Evolutionary conservation across 2,329 filamentous ascomycete species (phyloP).

Genomic region (Hypomyces perniciosus): DNA sequence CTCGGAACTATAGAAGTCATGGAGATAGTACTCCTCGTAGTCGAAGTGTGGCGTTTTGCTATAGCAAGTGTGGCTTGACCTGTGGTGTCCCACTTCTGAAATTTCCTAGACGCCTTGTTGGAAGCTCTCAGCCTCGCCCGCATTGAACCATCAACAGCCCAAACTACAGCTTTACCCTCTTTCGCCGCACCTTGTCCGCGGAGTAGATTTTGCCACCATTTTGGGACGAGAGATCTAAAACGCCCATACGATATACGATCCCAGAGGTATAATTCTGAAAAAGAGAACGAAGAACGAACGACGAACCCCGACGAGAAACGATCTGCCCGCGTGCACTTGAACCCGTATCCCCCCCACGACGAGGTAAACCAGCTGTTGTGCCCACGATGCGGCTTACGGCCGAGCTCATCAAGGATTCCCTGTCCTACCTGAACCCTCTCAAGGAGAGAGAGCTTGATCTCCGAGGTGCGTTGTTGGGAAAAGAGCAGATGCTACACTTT

Average conservation of each 20-base stretch:
- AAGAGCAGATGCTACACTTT: slow-evolving; percentile 94
- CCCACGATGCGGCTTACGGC: slow-evolving; percentile 83
- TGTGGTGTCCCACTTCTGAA: slow-evolving; percentile 15
- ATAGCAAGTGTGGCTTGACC: slow-evolving; percentile 11
- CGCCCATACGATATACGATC: too few species aligned
- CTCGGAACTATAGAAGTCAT: too few species aligned
- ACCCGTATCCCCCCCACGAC: too few species aligned
- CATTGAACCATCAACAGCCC: background rate
- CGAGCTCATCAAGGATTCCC: slow-evolving; percentile 88
- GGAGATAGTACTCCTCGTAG: background rate
- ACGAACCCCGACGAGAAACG: background rate
- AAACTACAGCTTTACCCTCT: background rate
- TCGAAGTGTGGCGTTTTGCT: slow-evolving; percentile 1
- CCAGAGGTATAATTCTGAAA: too few species aligned
- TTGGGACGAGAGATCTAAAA: too few species aligned
- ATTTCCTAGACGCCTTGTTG: slow-evolving; percentile 28
- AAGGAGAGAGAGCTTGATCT: slow-evolving; percentile 99
- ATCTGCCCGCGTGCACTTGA: background rate
- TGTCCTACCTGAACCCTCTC: slow-evolving; percentile 97
- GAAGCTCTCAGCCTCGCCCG: slow-evolving; percentile 25
- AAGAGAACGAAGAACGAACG: too few species aligned
- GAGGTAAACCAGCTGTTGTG: background rate
- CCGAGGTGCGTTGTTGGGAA: slow-evolving; percentile 84
- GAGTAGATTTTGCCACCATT: background rate
- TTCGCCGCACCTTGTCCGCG: background rate